Conservation (phyloP, 78 protist species). For the Dictyostelium brefeldianum region DNA sequence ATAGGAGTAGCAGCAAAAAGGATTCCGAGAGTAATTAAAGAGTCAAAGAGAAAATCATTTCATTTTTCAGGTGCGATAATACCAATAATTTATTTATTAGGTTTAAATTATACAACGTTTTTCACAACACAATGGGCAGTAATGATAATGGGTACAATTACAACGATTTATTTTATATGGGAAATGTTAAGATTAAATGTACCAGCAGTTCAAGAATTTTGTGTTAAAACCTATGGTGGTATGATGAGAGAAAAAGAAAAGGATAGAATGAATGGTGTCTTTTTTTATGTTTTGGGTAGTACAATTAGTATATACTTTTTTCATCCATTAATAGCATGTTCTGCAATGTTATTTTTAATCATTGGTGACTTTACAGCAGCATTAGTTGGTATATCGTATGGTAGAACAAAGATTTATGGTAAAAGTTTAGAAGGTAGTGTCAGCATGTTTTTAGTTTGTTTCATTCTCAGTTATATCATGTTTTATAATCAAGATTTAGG, state of each 20-base stretch:
- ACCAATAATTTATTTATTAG: conserved; percentile 46
- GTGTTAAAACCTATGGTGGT: conserved; percentile 25
- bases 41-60: conserved; percentile 59
- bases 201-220: conserved; percentile 51
- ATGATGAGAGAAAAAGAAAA: conserved; percentile 73
- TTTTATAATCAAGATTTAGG: conserved; percentile 32
- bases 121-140: conserved; percentile 25
- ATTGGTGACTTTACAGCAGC: conserved; percentile 78
- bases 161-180: conserved; percentile 61
- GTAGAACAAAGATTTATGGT: conserved; percentile 61
- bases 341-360: conserved; percentile 42
- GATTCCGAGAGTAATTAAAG: conserved; percentile 60
- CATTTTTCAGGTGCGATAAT: conserved; percentile 53
- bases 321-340: conserved; percentile 6
- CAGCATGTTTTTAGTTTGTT: conserved; percentile 59
- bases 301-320: conserved; percentile 45
- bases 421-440: conserved; percentile 53
- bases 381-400: conserved; percentile 65
- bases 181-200: conserved; percentile 43
- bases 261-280: conserved; percentile 56
- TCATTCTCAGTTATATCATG: conserved; percentile 24
- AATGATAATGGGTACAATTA: conserved; percentile 24
- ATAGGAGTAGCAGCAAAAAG: conserved; percentile 50
- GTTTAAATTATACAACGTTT: conserved; percentile 55
- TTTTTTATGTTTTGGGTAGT: conserved; percentile 45